Evolutionary conservation across 2,329 filamentous ascomycete genomes (phyloP), one percentile per base, ranked within the genome.

Genomic region (Aspergillus amoenus): DNA sequence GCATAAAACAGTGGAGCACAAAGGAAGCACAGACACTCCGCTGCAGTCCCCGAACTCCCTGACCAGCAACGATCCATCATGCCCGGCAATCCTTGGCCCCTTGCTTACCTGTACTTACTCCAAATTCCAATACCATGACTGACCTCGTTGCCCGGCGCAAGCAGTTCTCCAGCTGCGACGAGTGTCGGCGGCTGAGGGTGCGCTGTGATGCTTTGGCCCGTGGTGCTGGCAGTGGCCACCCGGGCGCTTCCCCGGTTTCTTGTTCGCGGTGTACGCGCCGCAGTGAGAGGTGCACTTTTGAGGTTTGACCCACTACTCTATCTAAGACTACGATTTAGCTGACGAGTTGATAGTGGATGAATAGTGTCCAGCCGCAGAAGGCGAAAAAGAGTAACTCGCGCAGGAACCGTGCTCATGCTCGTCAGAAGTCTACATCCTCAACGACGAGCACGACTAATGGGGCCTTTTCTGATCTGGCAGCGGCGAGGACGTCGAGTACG

Each of bases 121-220:
- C 27, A 30, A 30, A 30, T 30, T 30, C 27, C 1, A 3, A 9
- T 4, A 42, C 13, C 9, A 42, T 42, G 40, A n/a, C 52, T 3
- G 37, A 46, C 2, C 37, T 48, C 2, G 52, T 55, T 5, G 52
- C 52, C 9, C 66, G 66, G 17, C 66, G 70, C 27, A 68, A 60
- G 24, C 71, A 73, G 44, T 73, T 70, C 51, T 73, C 70, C 11
- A 72, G 70, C 52, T 73, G 71, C 49, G 71, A 73, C 60, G 63
- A 64, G 17, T 72, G 70, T 47, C 70, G 71, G 27, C 63, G 62
- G 22, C 66, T 69, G 22, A 64, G 70, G 3, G 69, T 72, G 42
- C 64, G 64, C 13, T 73, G 71, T 52, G 69, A 73, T 53, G 69
- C 70, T 15, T 17, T 44, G 22, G 49, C 17, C 13, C 52, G 30